Base-by-base conservation (phyloP, 352 stramenopile genomes). In the Pythium utonaiense region DNA sequence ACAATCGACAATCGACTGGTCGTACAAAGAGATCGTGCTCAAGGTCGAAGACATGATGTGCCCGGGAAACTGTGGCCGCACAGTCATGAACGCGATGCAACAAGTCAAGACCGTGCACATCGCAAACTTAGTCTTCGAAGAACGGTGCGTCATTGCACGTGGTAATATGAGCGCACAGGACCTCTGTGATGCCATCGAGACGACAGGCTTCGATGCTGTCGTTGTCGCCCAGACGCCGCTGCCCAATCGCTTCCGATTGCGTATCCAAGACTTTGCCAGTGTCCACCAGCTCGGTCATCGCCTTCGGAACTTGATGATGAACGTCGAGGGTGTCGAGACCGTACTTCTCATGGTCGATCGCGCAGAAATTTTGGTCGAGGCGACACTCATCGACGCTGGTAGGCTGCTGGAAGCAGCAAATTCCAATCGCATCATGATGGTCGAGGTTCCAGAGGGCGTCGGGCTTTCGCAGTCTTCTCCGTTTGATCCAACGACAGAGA, bases 21-120 rank as follows among this genome's bases (percentile, higher is more conserved):
- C 69, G 13, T 64, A 60, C 33, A 88, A 88, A 62, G 76, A 91
- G 63, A 67, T 91, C 33, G 77, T 88, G 25, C 52, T 94, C 12
- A 62, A 66, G 19, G 76, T 94, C 12, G 64, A 74, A 25, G 85
- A 86, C 21, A 94, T 94, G 79, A 94, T 94, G 83, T 94, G 85
- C 53, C 70, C 79, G 16, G 73, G 69, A 34, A 92, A 90, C 45
- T 94, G 85, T 47, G 85, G 85, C 14, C 73, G 67, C n/a, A 84
- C 83, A 3, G 79, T 94, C 21, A 61, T 93, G 22, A 85, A 83
- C 34, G 77, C 82, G 5, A 55, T 88, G 12, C 71, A 65, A 0
- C 66, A 60, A 41, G 71, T 88, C 16, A 55, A 70, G 33, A 57
- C 73, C 1, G 75, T 93, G 12, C 66, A 86, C 51, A 74, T 66